Base-by-base conservation (phyloP, 768 basidiomycete species). In the Coprinopsis sp. region DNA sequence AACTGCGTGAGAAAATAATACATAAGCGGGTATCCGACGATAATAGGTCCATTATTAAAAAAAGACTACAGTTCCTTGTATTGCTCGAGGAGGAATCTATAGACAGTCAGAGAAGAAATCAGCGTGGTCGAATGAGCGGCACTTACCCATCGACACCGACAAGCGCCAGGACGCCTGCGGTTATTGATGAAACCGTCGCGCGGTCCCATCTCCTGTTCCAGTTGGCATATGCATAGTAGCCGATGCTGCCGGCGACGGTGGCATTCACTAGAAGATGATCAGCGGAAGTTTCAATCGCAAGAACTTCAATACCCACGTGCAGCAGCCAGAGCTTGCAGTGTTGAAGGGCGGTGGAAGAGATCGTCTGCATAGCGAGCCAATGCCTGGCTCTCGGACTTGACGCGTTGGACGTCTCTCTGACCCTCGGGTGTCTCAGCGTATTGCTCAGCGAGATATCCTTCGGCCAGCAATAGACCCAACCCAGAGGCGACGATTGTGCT, bases 131-230 rank as follows among this genome's bases (percentile, higher is more conserved):
- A 16, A 12, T 28, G 12, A 22, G 25, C 18, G 3, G 6, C n/a
- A 66, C 77, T 61, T 58, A 87, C 81, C 82, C 81, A 69, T 90
- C 87, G 28, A 77, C 75, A 16, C 77, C 74, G 67, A 77, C 80
- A 12, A 91, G 64, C 3, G 77, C 65, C 24, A 85, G 51, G 7
- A 90, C 59, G 4, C 82, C 82, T 29, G 76, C 72, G 6, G 78
- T 67, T 18, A 84, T 65, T 3, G 77, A 72, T 5, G 78, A 78
- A 8, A 88, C 74, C 6, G 70, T 61, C 14, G 80, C 74, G 44
- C 76, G 66, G 60, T 89, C 83, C 87, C 87, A 88, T 3, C 77
- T 73, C 27, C 64, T 63, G 51, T 85, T 68, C 84, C 87, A 88
- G 60, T 87, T 73, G 37, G 63, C 58, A 61, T 85, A 89, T 1